These are phyloP conservation scores for Penicillium waksmanii DNA, from an alignment of 495 filamentous ascomycete genomes.

Conservation along the genomic window DNA sequence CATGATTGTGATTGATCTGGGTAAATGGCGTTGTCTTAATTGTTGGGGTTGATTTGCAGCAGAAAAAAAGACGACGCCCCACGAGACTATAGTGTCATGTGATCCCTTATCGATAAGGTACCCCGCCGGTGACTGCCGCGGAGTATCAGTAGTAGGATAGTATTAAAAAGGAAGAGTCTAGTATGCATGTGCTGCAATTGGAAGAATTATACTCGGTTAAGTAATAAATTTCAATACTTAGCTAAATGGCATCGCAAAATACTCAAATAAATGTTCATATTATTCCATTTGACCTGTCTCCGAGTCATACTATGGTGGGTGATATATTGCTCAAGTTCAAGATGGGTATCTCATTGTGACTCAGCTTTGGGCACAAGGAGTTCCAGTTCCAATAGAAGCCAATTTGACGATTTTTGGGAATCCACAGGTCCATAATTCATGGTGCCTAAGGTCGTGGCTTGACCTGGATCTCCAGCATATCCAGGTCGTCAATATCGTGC, in stretches of 20 bases:
- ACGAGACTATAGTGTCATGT: constrained; percentile 18
- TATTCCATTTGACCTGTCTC: too few species aligned
- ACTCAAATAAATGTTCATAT: too few species aligned
- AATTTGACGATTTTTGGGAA: not conserved
- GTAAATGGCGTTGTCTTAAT: not conserved
- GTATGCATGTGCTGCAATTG: too few species aligned
- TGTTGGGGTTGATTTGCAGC: not conserved
- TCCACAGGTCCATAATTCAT: not conserved
- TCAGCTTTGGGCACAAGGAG: not conserved
- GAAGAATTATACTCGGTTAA: too few species aligned
- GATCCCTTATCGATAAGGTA: constrained; percentile 14
- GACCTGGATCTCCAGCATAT: constrained; percentile 76
- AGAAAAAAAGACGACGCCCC: constrained; percentile 17
- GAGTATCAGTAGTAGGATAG: too few species aligned
- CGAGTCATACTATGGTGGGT: too few species aligned
- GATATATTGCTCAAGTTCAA: constrained; percentile 14
- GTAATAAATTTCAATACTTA: too few species aligned
- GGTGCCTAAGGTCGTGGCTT: constrained; percentile 26
- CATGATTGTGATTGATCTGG: constrained; percentile 58
- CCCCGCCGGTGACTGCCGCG: not conserved
- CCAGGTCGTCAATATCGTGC: constrained; percentile 78
- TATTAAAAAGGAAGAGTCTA: too few species aligned
- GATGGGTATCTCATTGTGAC: too few species aligned
- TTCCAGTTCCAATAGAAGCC: not conserved
- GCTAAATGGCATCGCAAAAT: too few species aligned